phyloP scores from a whole-genome alignment of 2,329 filamentous ascomycete genomes.

The Phoma herbarum region DNA sequence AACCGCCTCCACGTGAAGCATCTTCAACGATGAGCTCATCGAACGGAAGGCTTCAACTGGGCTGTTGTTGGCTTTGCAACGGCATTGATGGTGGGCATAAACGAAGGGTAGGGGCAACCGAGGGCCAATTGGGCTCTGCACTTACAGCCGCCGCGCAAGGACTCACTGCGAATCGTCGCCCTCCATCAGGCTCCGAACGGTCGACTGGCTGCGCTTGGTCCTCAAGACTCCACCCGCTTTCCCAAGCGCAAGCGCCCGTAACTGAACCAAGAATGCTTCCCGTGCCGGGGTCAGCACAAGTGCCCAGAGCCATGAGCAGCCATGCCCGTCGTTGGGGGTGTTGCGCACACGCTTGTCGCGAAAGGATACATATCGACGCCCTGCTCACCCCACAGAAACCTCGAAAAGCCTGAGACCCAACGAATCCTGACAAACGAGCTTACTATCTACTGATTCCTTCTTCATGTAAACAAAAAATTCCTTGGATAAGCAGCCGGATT shows the following conservation, averaged over 20 bases:
- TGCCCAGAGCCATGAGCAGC: slow-evolving; percentile 36
- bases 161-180: slow-evolving; percentile 47
- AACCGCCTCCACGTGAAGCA: slow-evolving; percentile 30
- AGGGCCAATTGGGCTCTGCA: slow-evolving; percentile 39
- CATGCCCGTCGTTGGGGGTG: slow-evolving; percentile 33
- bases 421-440: slow-evolving; percentile 27
- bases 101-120: slow-evolving; percentile 32
- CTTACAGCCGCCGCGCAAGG: slow-evolving; percentile 41
- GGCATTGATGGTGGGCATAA: slow-evolving; percentile 33
- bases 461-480: slow-evolving; percentile 31
- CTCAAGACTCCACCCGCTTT: slow-evolving; percentile 45
- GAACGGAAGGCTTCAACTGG: slow-evolving; percentile 26
- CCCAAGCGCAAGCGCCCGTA: slow-evolving; percentile 50
- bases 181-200: slow-evolving; percentile 40
- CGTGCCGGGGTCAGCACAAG: slow-evolving; percentile 40
- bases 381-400: slow-evolving; percentile 38
- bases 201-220: slow-evolving; percentile 42
- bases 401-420: slow-evolving; percentile 42
- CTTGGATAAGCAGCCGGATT: slow-evolving; percentile 32
- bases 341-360: slow-evolving; percentile 35
- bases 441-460: slow-evolving; percentile 20
- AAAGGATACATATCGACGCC: slow-evolving; percentile 45
- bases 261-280: slow-evolving; percentile 38
- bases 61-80: slow-evolving; percentile 34
- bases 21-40: slow-evolving; percentile 23